Evolutionary conservation across 352 stramenopile genomes (phyloP).

Genomic region (Phytophthora lateralis): DNA sequence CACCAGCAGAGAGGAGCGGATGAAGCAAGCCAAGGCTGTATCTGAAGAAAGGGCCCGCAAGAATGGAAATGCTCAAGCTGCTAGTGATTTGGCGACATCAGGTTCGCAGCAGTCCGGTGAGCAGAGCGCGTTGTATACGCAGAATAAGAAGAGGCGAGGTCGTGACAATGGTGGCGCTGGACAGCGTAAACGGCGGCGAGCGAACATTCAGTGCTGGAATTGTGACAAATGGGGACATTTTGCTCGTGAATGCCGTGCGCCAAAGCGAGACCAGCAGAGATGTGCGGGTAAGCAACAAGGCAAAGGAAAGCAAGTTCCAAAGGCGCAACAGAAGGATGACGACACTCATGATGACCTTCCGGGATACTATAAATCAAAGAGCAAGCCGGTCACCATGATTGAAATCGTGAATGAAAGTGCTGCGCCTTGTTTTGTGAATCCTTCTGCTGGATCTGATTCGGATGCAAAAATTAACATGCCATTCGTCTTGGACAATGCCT

Average conservation of each 20-base stretch:
- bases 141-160: neutral
- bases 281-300: neutral
- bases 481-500: slow-evolving; percentile 16
- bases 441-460: neutral
- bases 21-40: slow-evolving; percentile 10
- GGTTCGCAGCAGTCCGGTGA: neutral
- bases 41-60: neutral
- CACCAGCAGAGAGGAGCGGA: slow-evolving; percentile 8
- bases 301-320: neutral
- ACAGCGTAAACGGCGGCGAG: neutral
- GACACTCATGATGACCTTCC: slow-evolving; percentile 2
- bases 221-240: slow-evolving; percentile 14
- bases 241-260: slow-evolving; percentile 1
- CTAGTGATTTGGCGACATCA: neutral
- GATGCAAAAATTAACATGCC: neutral
- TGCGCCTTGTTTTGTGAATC: neutral
- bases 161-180: neutral
- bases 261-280: neutral
- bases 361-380: slow-evolving; percentile 6
- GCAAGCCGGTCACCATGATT: slow-evolving; percentile 2
- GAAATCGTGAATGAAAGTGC: neutral
- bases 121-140: slow-evolving; percentile 1
- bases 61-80: neutral
- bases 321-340: neutral
- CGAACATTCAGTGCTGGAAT: slow-evolving; percentile 13